phyloP scores from a whole-genome alignment of 2,329 filamentous ascomycete genomes.

The Fusarium clavum region DNA sequence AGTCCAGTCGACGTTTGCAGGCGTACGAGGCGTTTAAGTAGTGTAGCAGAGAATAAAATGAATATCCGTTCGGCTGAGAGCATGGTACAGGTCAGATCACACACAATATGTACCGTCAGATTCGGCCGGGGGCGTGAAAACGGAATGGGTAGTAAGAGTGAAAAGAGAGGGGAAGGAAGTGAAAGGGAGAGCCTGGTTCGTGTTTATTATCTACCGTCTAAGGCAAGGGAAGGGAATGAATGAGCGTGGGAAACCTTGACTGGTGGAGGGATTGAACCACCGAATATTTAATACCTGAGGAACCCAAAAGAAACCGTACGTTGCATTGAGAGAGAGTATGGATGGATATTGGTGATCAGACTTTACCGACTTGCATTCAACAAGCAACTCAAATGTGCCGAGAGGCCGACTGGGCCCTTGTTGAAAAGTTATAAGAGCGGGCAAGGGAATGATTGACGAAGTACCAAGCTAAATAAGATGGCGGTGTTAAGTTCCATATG shows the following conservation, averaged over 20 bases:
- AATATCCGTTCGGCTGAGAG: slow-evolving; percentile 6
- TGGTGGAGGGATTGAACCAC: background rate
- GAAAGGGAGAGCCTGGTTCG: slow-evolving; percentile 17
- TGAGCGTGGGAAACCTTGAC: background rate
- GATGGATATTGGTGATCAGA: slow-evolving; percentile 3
- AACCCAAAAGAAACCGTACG: background rate
- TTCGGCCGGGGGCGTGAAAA: slow-evolving; percentile 26
- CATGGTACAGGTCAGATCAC: slow-evolving; percentile 1
- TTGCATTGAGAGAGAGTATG: background rate
- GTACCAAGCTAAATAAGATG: slow-evolving; percentile 5
- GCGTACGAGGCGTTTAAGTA: slow-evolving; percentile 38
- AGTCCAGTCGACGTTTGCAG: slow-evolving; percentile 24
- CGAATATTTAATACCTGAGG: background rate
- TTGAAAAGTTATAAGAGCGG: slow-evolving; percentile 28
- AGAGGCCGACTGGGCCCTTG: slow-evolving; percentile 2
- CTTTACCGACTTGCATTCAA: background rate
- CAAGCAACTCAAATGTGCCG: slow-evolving; percentile 4
- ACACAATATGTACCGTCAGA: slow-evolving; percentile 23
- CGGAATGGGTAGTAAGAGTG: slow-evolving; percentile 7
- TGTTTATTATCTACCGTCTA: slow-evolving; percentile 5
- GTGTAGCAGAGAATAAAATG: slow-evolving; percentile 32
- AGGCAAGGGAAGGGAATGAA: background rate
- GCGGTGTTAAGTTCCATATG: slow-evolving; percentile 12
- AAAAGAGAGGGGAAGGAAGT: slow-evolving; percentile 4
- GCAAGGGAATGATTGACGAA: slow-evolving; percentile 6